These are phyloP conservation scores for Artemisia tridentata DNA, from an alignment of 129 eudicot species.

Conservation along the genomic window DNA sequence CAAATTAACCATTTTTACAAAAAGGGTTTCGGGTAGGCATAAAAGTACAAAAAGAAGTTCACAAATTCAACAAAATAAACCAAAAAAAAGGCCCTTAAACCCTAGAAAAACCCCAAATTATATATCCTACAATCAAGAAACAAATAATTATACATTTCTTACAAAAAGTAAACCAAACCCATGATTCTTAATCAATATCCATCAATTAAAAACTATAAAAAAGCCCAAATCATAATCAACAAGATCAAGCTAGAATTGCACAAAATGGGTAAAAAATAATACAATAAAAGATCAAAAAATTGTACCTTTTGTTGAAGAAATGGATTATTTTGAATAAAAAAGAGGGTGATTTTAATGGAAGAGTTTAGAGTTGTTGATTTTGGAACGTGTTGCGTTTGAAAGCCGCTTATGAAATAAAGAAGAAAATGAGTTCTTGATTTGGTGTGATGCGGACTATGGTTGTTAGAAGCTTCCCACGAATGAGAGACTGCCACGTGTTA, in stretches of 20 bases:
- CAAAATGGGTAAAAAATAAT: not conserved
- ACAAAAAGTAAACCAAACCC: too few relatives aligned
- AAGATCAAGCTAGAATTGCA: too few relatives aligned
- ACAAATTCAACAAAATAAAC: too few relatives aligned
- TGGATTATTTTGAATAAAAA: not conserved
- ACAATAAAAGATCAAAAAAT: not conserved
- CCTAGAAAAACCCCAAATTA: conserved; percentile 1
- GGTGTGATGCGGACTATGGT: conserved; percentile 3
- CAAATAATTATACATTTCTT: not conserved
- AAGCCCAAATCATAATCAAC: too few relatives aligned
- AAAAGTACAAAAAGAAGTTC: not conserved
- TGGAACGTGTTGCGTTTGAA: conserved; percentile 26
- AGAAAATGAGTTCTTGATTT: not conserved
- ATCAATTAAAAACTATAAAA: not conserved
- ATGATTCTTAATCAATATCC: not conserved
- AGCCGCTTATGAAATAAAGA: conserved; percentile 4
- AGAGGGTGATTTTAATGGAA: not conserved
- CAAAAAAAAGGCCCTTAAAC: not conserved
- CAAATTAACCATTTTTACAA: too few relatives aligned
- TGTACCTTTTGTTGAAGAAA: conserved; percentile 10
- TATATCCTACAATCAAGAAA: not conserved
- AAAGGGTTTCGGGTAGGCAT: too few relatives aligned
- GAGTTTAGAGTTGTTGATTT: not conserved
- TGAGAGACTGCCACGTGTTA: not conserved
- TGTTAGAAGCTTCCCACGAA: not conserved